Percentiles rank a stretch among this genome's conserved stretches.
phyloP scores from a whole-genome alignment of 2,329 filamentous ascomycete species.

The Ampelomyces quisqualis region DNA sequence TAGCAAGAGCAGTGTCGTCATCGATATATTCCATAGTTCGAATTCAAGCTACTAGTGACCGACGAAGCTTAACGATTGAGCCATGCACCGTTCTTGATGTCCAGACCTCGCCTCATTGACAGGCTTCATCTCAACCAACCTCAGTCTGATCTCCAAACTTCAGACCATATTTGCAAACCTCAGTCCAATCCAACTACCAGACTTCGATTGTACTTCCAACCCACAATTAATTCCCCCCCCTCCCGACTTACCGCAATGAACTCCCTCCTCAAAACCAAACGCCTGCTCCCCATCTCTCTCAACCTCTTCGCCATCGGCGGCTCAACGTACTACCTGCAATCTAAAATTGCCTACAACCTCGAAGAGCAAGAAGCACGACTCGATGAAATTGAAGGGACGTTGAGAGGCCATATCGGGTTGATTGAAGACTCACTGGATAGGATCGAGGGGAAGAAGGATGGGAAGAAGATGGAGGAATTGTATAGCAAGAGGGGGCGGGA shows the following conservation, averaged over 20 bases:
- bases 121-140: no score
- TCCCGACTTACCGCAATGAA: not conserved
- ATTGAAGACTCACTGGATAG: slow-evolving; percentile 51
- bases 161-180: no score
- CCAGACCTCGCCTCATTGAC: no score
- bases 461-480: slow-evolving; percentile 42
- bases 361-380: slow-evolving; percentile 53
- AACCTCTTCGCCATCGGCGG: slow-evolving; percentile 23
- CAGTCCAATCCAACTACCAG: no score
- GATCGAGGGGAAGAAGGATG: slow-evolving; percentile 46
- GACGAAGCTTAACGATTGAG: no score
- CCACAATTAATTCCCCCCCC: not conserved
- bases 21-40: not conserved
- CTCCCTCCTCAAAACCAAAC: slow-evolving; percentile 1
- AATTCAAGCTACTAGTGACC: not conserved
- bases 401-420: slow-evolving; percentile 51
- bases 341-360: slow-evolving; percentile 47
- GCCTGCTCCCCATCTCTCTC: slow-evolving; percentile 11
- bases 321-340: slow-evolving; percentile 30
- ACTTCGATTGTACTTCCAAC: not conserved
- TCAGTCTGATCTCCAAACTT: no score
- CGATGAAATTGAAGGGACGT: slow-evolving; percentile 52
- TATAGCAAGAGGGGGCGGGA: slow-evolving; percentile 25
- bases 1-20: not conserved
- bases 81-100: no score